Conservation (phyloP, 225 moss, liverwort and hornwort species). For the Physcomitrellopsis africana region DNA sequence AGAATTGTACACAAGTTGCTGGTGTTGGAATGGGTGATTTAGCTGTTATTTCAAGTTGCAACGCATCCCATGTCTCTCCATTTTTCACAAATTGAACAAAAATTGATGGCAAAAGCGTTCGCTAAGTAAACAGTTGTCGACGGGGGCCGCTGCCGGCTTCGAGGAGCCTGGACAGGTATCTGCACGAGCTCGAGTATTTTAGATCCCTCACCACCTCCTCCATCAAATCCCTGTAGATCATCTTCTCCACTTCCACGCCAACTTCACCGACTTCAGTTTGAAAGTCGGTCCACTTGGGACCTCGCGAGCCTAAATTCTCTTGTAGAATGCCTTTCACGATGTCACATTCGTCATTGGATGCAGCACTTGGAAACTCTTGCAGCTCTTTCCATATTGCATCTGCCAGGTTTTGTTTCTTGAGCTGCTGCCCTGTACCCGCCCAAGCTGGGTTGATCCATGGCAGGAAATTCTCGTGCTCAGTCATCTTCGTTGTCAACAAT, state of each 20-base stretch:
- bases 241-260: slow-evolving; percentile 63
- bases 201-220: slow-evolving; percentile 55
- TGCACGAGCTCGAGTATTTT: slow-evolving; percentile 20
- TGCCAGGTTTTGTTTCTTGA: slow-evolving; percentile 49
- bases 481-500: slow-evolving; percentile 44
- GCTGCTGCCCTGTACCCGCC: slow-evolving; percentile 28
- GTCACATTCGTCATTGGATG: slow-evolving; percentile 63
- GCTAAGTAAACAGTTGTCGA: slow-evolving; percentile 31
- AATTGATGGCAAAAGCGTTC: background rate
- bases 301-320: slow-evolving; percentile 48
- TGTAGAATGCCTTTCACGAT: slow-evolving; percentile 58
- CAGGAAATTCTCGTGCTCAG: slow-evolving; percentile 47
- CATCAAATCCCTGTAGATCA: slow-evolving; percentile 68
- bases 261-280: slow-evolving; percentile 51
- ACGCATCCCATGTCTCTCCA: no score
- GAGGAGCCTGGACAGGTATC: slow-evolving; percentile 8
- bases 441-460: slow-evolving; percentile 51
- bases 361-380: slow-evolving; percentile 48
- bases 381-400: slow-evolving; percentile 67
- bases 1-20: background rate
- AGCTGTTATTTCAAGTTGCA: background rate
- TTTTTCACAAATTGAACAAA: background rate
- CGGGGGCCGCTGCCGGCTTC: slow-evolving; percentile 24
- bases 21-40: background rate
- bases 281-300: slow-evolving; percentile 55